Evolutionary conservation across 1,139 yeast genomes (phyloP), one percentile per base, ranked within the genome.

Genomic region (Taphrina confusa): DNA sequence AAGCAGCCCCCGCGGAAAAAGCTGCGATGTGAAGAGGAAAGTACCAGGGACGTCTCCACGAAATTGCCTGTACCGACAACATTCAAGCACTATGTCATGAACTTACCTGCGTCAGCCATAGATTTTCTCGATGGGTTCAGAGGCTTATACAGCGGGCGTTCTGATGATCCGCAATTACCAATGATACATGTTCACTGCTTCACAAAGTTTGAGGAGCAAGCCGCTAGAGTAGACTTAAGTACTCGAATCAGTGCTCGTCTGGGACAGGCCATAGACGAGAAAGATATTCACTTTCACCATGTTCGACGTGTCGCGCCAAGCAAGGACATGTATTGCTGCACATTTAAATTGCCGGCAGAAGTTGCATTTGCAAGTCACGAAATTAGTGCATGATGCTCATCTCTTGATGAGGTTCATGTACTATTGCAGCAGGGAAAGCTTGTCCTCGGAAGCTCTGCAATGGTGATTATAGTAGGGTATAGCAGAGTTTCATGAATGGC

Each of bases 271-370:
- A 73, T 83, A 16, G 75, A 82, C 1, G 73, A 76, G 5, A 69
- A 60, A 9, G 67, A 74, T 0, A 75, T 87, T 45, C 69, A 74
- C 0, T 86, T 90, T 72, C 97, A 91, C 70, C 75, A 85, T 66
- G 98, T 94, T 12, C 81, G 98, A 69, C 84, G 84, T 70, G 98
- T 94, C 12, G 92, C 98, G 0, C 98, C 98, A 1, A 89, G 97
- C 1, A 94, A 92, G 71, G 92, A 92, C 33, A 92, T 92, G 98
- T 91, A 82, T 71, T 90, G 97, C 72, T 87, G 88, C 3, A 77
- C 91, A 8, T 90, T 91, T 73, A 73, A 74, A 67, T 77, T 92
- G 44, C 98, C 98, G 0, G 78, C 77, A 63, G 85, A 81, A 63
- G 89, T 91, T 33, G 96, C 96, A 1, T 85, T 83, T 28, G 51